Conservation (phyloP, 495 filamentous ascomycete species). For the Chaetomium cochliodes region DNA sequence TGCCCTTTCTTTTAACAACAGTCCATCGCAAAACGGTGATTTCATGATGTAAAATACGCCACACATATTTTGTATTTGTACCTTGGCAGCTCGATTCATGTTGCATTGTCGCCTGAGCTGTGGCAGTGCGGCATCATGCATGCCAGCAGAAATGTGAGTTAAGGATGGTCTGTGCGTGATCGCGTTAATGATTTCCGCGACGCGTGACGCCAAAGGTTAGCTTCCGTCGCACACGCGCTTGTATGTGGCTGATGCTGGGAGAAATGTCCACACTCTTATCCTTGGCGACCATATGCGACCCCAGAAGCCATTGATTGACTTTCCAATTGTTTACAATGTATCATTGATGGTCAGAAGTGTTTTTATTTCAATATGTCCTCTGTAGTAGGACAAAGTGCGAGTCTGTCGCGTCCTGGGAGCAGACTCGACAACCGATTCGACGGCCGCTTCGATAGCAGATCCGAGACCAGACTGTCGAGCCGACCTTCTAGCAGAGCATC, state of each 20-base stretch:
- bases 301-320: not conserved
- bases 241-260: not conserved
- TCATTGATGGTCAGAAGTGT: slow-evolving; percentile 27
- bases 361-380: slow-evolving; percentile 39
- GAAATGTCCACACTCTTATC: not conserved
- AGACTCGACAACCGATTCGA: slow-evolving; percentile 12
- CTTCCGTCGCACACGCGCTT: not conserved
- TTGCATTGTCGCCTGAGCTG: not conserved
- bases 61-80: too few relatives aligned
- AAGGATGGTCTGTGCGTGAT: slow-evolving; percentile 5
- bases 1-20: not conserved
- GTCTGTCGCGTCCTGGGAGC: slow-evolving; percentile 41
- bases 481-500: slow-evolving; percentile 14
- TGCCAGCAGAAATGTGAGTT: not conserved
- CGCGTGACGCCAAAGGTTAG: slow-evolving; percentile 22
- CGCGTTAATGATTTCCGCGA: slow-evolving; percentile 8
- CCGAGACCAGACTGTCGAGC: slow-evolving; percentile 34
- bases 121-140: not conserved
- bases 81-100: not conserved
- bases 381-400: slow-evolving; percentile 28
- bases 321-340: slow-evolving; percentile 9
- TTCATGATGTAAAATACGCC: not conserved
- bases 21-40: not conserved
- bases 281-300: slow-evolving; percentile 10
- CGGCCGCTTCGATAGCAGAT: not conserved